Base-by-base conservation (phyloP, 2,329 filamentous ascomycete species). In the Diaporthe nobilis region DNA sequence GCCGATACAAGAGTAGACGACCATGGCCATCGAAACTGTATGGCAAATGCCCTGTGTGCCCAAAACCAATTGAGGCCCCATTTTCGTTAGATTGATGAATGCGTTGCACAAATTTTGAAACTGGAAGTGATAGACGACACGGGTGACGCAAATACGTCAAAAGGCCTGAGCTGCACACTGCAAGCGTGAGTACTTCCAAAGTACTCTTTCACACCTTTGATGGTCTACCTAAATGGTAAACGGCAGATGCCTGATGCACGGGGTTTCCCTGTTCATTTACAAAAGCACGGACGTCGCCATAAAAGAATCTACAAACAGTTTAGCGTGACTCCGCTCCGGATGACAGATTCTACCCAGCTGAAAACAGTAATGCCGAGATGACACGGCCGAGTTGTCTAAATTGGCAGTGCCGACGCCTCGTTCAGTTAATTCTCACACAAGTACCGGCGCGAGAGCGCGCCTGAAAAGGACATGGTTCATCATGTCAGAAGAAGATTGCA, bases 1-100 rank as follows among this genome's bases (percentile, higher is more conserved):
- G 49, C 49, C 49, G 49, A 51, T 51, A 25, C 49, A 51, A 51
- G 49, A 51, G 49, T 51, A 51, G 49, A 51, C 49, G 49, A 51
- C 49, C 49, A 25, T 51, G 49, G 49, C 49, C 49, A 51, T 51
- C 22, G 49, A 25, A 25, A 25, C 49, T 22, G n/a, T 51, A 51
- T 51, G 49, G 49, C 49, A 25, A 51, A 51, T 51, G 49, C n/a
- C 49, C 49, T 25, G 49, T 51, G 49, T 51, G 49, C 4, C 49
- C n/a, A 51, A 51, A 25, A 51, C n/a, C 49, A 51, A 51, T 22
- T 51, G 49, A 51, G n/a, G 49, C 49, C 49, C 20, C 49, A 51
- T 51, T 10, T 22, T 51, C 49, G n/a, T n/a, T 51, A 51, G 49
- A 51, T 25, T 25, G n/a, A 25, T 51, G n/a, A 25, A 25, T 51